These are phyloP conservation scores for Pseudozyma pruni DNA, from an alignment of 1,284 basidiomycete genomes.

Conservation along the genomic window DNA sequence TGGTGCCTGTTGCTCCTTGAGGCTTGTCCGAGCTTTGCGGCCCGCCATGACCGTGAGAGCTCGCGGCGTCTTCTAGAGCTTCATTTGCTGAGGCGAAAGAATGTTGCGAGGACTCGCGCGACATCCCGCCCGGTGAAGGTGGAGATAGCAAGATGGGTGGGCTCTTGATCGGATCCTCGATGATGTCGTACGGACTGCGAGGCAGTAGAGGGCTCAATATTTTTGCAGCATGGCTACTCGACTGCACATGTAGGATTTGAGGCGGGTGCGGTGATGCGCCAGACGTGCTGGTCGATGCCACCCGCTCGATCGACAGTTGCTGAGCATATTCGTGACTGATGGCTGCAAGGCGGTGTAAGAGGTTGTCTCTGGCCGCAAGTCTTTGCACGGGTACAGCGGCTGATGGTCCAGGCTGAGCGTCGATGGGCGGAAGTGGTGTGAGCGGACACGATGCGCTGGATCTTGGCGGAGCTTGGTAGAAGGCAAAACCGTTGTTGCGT, in stretches of 20 bases:
- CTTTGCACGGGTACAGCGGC: slow-evolving; percentile 7
- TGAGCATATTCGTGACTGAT: slow-evolving; percentile 49
- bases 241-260: slow-evolving; percentile 28
- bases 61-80: slow-evolving; percentile 3
- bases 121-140: slow-evolving; percentile 41
- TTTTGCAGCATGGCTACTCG: neutral
- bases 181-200: neutral
- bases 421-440: slow-evolving; percentile 14
- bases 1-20: neutral
- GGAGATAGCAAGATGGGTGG: slow-evolving; percentile 49
- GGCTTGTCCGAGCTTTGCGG: neutral
- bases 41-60: neutral
- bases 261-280: slow-evolving; percentile 10
- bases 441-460: slow-evolving; percentile 45
- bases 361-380: slow-evolving; percentile 15
- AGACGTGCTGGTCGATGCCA: slow-evolving; percentile 13
- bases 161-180: slow-evolving; percentile 32
- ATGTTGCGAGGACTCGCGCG: slow-evolving; percentile 30
- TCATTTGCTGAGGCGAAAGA: slow-evolving; percentile 40
- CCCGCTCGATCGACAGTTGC: slow-evolving; percentile 31
- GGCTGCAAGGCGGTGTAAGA: slow-evolving; percentile 40
- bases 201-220: neutral
- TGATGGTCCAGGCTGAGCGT: neutral
- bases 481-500: slow-evolving; percentile 59
- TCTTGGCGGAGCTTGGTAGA: slow-evolving; percentile 48